Evolutionary conservation across 2,329 filamentous ascomycete species (phyloP).

Genomic region (Alternaria metachromatica): DNA sequence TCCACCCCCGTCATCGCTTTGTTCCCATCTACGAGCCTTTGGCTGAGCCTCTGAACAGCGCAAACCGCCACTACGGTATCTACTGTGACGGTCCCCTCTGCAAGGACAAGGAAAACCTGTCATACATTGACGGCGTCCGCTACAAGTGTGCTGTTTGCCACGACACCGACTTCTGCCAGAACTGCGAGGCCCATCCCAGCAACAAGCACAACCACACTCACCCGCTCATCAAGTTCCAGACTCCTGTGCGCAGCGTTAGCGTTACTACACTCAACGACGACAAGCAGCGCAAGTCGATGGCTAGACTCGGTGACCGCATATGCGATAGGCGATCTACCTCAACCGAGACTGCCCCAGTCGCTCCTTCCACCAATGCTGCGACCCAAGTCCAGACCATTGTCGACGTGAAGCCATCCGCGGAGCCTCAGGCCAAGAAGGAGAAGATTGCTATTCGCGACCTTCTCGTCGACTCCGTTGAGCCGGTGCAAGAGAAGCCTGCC

Average conservation of each 20-base stretch:
- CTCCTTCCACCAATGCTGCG: constrained; percentile 59
- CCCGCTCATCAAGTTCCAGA: constrained; percentile 96
- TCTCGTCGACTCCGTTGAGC: constrained; percentile 40
- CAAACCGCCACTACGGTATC: constrained; percentile 76
- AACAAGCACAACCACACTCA: constrained; percentile 95
- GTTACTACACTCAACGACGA: constrained; percentile 86
- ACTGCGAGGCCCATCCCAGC: constrained; percentile 85
- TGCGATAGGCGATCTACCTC: constrained; percentile 53
- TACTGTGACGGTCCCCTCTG: constrained; percentile 96
- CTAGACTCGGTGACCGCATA: constrained; percentile 73
- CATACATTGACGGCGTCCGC: constrained; percentile 79
- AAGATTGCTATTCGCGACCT: constrained; percentile 52
- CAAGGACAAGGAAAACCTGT: constrained; percentile 60
- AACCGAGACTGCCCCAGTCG: constrained; percentile 58
- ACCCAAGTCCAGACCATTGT: constrained; percentile 70
- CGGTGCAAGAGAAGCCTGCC: constrained; percentile 43
- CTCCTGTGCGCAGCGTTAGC: constrained; percentile 83
- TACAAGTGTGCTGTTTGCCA: constrained; percentile 98
- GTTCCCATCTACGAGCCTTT: constrained; percentile 83
- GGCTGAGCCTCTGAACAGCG: constrained; percentile 54
- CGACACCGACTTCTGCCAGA: constrained; percentile 93
- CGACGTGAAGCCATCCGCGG: constrained; percentile 65
- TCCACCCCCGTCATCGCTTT: constrained; percentile 86
- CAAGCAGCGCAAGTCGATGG: constrained; percentile 67
- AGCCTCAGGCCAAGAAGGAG: constrained; percentile 49